Conservation (phyloP, 1,284 basidiomycete species). For the Apiotrichum siamense region DNA sequence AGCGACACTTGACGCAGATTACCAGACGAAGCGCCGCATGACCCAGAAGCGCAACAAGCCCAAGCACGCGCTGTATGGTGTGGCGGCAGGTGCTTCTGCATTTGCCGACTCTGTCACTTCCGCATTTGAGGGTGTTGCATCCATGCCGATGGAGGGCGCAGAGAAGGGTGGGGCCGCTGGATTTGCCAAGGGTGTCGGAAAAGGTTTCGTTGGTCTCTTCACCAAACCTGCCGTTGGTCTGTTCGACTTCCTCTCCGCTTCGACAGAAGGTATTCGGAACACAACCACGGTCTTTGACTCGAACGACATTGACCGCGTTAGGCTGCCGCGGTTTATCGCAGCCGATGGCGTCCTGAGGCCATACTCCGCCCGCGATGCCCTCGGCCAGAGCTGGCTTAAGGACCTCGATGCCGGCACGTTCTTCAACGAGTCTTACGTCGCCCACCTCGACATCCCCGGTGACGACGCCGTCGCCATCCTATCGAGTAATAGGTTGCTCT, state of each 20-base stretch:
- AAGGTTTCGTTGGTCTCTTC: constrained; percentile 83
- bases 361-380: constrained; percentile 79
- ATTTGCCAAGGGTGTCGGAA: constrained; percentile 97
- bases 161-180: constrained; percentile 89
- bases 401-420: constrained; percentile 69
- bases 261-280: constrained; percentile 96
- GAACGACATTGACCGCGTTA: constrained; percentile 78
- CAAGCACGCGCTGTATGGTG: constrained; percentile 93
- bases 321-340: constrained; percentile 82
- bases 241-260: constrained; percentile 91
- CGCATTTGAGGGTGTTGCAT: constrained; percentile 92
- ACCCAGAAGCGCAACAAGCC: constrained; percentile 88
- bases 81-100: constrained; percentile 88
- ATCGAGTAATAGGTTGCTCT: constrained; percentile 70
- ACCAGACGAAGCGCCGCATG: constrained; percentile 82
- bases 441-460: constrained; percentile 77
- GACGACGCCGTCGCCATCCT: constrained; percentile 79
- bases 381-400: constrained; percentile 93
- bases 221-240: constrained; percentile 97
- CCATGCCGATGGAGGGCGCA: constrained; percentile 94
- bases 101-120: constrained; percentile 90
- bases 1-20: constrained; percentile 93
- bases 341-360: constrained; percentile 80
- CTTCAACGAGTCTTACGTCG: constrained; percentile 80
- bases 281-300: constrained; percentile 98